Base-by-base conservation (phyloP, 2,329 filamentous ascomycete genomes). In the Daldinia sp. region DNA sequence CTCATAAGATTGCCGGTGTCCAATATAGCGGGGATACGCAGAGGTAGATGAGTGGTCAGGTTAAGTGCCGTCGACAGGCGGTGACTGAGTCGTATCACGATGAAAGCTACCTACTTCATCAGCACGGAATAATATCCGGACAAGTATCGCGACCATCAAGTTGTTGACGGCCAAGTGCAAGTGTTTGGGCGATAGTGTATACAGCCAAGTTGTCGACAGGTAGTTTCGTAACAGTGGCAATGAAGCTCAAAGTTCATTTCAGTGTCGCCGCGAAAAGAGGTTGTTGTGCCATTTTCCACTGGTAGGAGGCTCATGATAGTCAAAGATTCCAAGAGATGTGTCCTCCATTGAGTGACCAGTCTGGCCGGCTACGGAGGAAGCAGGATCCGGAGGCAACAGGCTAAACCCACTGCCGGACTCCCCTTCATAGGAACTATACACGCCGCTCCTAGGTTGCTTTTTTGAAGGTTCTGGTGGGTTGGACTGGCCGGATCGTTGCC, bases 311-410 rank as follows among this genome's bases (percentile, higher is more conserved):
- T 35, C 13, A 34, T 30, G 19, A 25, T 43, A 7, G 29, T 35
- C 41, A 4, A 25, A 21, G 4, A 15, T 30, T 35, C 37, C n/a
- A 4, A 11, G 25, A n/a, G 47, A 43, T n/a, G 72, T 21, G 4
- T 66, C 50, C 4, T 74, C 70, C 19, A 37, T 23, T 8, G 74
- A 75, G 61, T 74, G 72, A 8, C 74, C 74, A 1, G 74, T 75
- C 41, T 75, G 73, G 25, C 61, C 73, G 35, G 70, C 6, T 39
- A 71, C 43, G 8, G 74, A 75, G 21, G 71, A 74, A 21, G 45
- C 53, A 15, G 65, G 37, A 10, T 61, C 39, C 13, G 55, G 63
- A 4, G 64, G 17, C 23, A 51, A 21, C 17, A 56, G 62, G 11
- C 61, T 55, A 9, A 55, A 61, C 17, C 67, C 62, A 34, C 47